Evolutionary conservation across 805 yeast species (phyloP).

Genomic region (Kodamaea restingae): DNA sequence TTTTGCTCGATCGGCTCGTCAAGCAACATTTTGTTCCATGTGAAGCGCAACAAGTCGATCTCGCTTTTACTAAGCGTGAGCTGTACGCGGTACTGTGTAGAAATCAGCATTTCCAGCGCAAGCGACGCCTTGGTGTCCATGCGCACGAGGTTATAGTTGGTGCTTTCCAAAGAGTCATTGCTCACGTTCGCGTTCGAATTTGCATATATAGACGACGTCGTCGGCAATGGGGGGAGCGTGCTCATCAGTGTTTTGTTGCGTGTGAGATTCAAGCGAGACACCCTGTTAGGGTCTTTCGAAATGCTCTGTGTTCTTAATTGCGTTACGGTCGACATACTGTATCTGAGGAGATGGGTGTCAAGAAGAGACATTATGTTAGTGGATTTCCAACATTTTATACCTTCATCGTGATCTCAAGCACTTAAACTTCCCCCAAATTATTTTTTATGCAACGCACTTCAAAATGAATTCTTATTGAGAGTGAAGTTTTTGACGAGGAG

Average conservation of each 20-base stretch:
- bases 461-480: too few relatives aligned
- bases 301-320: constrained; percentile 13
- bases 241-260: constrained; percentile 9
- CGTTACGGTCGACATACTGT: constrained; percentile 11
- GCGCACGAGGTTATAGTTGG: constrained; percentile 17
- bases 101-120: constrained; percentile 13
- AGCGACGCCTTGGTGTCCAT: constrained; percentile 15
- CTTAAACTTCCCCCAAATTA: too few relatives aligned
- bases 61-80: constrained; percentile 29
- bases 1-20: constrained; percentile 28
- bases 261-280: constrained; percentile 12
- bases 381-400: neutral
- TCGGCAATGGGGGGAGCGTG: neutral
- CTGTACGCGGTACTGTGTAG: constrained; percentile 15
- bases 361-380: too few relatives aligned
- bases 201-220: constrained; percentile 7
- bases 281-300: constrained; percentile 5
- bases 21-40: constrained; percentile 42
- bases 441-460: too few relatives aligned
- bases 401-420: too few relatives aligned
- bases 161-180: constrained; percentile 6
- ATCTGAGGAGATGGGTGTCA: too few relatives aligned
- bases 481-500: too few relatives aligned
- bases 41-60: constrained; percentile 42
- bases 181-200: constrained; percentile 8